A percentile compares a stretch with the other conserved stretches of the same genome.
Evolutionary conservation across 805 yeast species (phyloP).

Genomic region (Pichia heedii): DNA sequence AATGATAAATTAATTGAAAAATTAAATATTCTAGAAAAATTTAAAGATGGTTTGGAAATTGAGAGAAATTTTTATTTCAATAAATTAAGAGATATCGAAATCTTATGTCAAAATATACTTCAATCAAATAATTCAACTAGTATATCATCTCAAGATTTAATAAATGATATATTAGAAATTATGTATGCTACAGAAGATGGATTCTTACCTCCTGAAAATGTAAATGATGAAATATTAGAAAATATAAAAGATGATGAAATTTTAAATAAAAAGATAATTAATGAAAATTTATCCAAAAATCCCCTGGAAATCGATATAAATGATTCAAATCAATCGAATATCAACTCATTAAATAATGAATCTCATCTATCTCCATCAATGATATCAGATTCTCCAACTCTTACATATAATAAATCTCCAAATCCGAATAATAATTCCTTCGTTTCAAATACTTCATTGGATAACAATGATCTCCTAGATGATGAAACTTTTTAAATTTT

Average conservation of each 20-base stretch:
- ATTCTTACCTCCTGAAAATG: conserved; percentile 50
- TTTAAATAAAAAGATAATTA: too few relatives aligned
- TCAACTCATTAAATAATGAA: too few relatives aligned
- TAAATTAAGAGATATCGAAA: conserved; percentile 82
- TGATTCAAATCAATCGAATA: too few relatives aligned
- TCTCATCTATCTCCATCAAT: too few relatives aligned
- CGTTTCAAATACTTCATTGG: neutral
- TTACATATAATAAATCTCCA: neutral
- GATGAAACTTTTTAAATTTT: conserved; percentile 7
- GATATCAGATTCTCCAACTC: neutral
- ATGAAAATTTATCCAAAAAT: too few relatives aligned
- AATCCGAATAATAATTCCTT: neutral
- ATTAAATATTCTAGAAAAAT: conserved; percentile 45
- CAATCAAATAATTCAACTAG: conserved; percentile 23
- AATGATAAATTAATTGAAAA: conserved; percentile 30
- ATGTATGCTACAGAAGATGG: conserved; percentile 80
- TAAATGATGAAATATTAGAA: conserved; percentile 1
- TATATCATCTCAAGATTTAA: conserved; percentile 30
- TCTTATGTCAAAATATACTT: conserved; percentile 51
- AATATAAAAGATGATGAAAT: too few relatives aligned
- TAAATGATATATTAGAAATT: conserved; percentile 62
- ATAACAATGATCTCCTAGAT: conserved; percentile 5
- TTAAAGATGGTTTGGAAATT: conserved; percentile 59
- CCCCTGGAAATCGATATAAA: too few relatives aligned
- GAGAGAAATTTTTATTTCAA: conserved; percentile 89